These are phyloP conservation scores for Dendrobium chrysotoxum DNA, from an alignment of 106 monocot species.

Conservation along the genomic window DNA sequence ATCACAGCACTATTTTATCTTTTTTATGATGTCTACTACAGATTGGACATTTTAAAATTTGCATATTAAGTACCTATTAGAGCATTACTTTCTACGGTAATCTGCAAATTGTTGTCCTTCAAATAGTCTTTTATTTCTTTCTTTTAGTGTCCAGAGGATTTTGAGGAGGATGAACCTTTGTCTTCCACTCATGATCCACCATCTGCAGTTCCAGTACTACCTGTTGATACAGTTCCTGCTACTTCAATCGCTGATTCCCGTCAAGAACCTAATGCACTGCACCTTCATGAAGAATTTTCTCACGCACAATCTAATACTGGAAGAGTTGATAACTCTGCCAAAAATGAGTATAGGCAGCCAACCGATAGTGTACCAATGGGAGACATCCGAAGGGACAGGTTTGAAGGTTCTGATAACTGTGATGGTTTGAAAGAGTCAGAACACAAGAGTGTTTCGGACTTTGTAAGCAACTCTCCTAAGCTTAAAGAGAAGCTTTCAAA, in stretches of 20 bases:
- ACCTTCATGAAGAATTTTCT: constrained; percentile 36
- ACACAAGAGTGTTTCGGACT: constrained; percentile 22
- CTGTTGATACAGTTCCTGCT: constrained; percentile 47
- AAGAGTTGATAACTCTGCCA: constrained; percentile 18
- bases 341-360: constrained; percentile 21
- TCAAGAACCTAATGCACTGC: constrained; percentile 51
- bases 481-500: constrained; percentile 26
- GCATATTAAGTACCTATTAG: too few species aligned
- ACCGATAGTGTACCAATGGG: constrained; percentile 9
- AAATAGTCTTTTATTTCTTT: too few species aligned
- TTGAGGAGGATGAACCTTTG: constrained; percentile 51
- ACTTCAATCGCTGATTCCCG: constrained; percentile 51
- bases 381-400: constrained; percentile 12
- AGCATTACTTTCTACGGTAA: too few species aligned
- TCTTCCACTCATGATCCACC: constrained; percentile 34
- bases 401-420: constrained; percentile 9
- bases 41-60: too few species aligned
- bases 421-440: constrained; percentile 12
- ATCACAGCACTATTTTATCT: too few species aligned
- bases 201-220: constrained; percentile 31
- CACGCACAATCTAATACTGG: constrained; percentile 20
- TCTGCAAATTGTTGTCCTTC: too few species aligned
- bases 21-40: too few species aligned
- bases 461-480: constrained; percentile 18
- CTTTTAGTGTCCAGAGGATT: constrained; percentile 46